Evolutionary conservation across 1,139 yeast species (phyloP).

Genomic region (Wickerhamomyces sp.): DNA sequence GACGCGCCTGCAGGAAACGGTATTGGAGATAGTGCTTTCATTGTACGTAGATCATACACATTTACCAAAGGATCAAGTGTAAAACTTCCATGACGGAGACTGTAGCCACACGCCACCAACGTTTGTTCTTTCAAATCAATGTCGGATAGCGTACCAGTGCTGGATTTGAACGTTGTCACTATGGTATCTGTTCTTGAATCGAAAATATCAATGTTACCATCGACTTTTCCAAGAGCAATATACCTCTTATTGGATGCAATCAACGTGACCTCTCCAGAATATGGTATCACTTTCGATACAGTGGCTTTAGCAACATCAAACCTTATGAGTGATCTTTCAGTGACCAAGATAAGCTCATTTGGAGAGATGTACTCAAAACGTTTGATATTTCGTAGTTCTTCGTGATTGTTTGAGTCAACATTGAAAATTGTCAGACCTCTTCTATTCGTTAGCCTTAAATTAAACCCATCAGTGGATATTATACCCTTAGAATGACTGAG

Average conservation of each 20-base stretch:
- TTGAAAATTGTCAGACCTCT: conserved; percentile 47
- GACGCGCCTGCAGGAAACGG: conserved; percentile 91
- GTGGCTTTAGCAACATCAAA: conserved; percentile 53
- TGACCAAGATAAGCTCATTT: conserved; percentile 30
- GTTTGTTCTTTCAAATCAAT: conserved; percentile 74
- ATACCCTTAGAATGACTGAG: conserved; percentile 54
- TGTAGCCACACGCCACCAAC: conserved; percentile 78
- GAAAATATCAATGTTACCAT: conserved; percentile 72
- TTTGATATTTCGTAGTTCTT: conserved; percentile 29
- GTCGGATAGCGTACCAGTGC: conserved; percentile 70
- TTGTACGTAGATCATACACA: conserved; percentile 71
- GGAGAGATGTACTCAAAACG: conserved; percentile 31
- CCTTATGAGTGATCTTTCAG: conserved; percentile 38
- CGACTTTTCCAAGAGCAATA: conserved; percentile 58
- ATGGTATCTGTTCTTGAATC: conserved; percentile 59
- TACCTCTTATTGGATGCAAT: conserved; percentile 38
- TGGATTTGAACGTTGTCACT: conserved; percentile 62
- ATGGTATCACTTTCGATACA: conserved; percentile 31
- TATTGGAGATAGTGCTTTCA: conserved; percentile 73
- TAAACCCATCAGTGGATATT: conserved; percentile 47
- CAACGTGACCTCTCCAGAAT: conserved; percentile 34
- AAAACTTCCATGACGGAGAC: conserved; percentile 48
- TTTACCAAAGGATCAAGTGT: conserved; percentile 74
- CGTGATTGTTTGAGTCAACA: conserved; percentile 30
- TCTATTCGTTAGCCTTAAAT: conserved; percentile 51